Percentiles rank a stretch among this genome's conserved stretches.
These are phyloP conservation scores for Coffea eugenioides DNA, from an alignment of 257 asterid genomes.

Conservation along the genomic window DNA sequence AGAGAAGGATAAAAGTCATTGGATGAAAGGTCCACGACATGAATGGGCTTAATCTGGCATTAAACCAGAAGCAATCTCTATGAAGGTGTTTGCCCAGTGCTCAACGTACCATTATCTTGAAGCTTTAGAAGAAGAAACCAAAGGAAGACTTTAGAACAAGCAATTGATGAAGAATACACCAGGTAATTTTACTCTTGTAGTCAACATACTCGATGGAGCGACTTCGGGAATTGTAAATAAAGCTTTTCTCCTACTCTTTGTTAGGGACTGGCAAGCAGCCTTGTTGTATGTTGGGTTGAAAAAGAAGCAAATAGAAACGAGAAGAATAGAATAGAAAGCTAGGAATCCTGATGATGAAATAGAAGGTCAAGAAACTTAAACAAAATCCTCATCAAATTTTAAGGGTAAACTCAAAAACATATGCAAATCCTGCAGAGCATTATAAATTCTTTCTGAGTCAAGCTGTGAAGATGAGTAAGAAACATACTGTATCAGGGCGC, in stretches of 20 bases:
- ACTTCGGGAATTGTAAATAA: not conserved
- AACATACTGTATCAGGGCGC: conserved; percentile 89
- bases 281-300: too few relatives aligned
- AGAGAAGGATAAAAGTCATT: too few relatives aligned
- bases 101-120: not conserved
- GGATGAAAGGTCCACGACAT: not conserved
- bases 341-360: too few relatives aligned
- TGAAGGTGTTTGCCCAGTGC: not conserved
- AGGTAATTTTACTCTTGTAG: not conserved
- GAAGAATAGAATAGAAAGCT: too few relatives aligned
- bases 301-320: too few relatives aligned
- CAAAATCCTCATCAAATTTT: not conserved
- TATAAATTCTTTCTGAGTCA: not conserved
- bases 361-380: not conserved
- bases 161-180: not conserved
- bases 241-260: not conserved
- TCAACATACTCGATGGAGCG: not conserved
- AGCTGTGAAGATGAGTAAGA: not conserved
- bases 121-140: not conserved
- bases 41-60: not conserved
- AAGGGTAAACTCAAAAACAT: not conserved
- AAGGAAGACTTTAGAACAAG: not conserved
- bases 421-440: not conserved
- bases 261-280: not conserved
- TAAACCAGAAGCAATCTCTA: not conserved